phyloP scores from a whole-genome alignment of 2,329 filamentous ascomycete genomes.

The Paraphaeosphaeria sporulosa region DNA sequence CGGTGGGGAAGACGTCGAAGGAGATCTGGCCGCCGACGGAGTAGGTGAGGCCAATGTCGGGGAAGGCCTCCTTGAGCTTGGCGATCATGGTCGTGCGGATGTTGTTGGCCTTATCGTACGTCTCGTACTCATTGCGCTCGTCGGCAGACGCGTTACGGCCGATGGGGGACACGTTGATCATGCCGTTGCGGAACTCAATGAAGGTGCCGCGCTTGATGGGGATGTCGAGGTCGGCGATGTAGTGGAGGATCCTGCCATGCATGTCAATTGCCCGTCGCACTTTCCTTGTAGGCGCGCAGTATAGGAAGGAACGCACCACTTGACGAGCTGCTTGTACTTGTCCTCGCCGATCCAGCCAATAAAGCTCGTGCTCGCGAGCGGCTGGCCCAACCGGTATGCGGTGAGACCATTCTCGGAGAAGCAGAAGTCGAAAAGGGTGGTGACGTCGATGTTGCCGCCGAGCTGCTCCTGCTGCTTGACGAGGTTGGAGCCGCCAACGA shows the following conservation, averaged over 20 bases:
- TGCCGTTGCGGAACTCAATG: slow-evolving; percentile 88
- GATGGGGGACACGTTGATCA: slow-evolving; percentile 85
- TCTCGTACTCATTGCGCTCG: slow-evolving; percentile 84
- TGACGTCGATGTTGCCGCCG: slow-evolving; percentile 73
- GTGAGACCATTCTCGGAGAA: slow-evolving; percentile 97
- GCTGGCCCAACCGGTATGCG: slow-evolving; percentile 82
- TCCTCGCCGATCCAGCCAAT: slow-evolving; percentile 91
- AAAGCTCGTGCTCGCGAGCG: slow-evolving; percentile 82
- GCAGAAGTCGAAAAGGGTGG: slow-evolving; percentile 92
- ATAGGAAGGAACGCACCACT: slow-evolving; percentile 52
- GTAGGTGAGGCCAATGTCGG: slow-evolving; percentile 85
- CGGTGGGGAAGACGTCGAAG: slow-evolving; percentile 95
- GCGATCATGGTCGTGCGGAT: slow-evolving; percentile 80
- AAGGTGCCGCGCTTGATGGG: slow-evolving; percentile 86
- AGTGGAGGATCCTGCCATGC: slow-evolving; percentile 67
- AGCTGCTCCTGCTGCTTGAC: slow-evolving; percentile 96
- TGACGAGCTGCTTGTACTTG: slow-evolving; percentile 79
- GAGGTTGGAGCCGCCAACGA: slow-evolving; percentile 91
- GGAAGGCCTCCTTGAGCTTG: slow-evolving; percentile 80
- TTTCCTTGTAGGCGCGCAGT: not conserved
- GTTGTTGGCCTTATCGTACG: slow-evolving; percentile 79
- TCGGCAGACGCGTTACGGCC: slow-evolving; percentile 83
- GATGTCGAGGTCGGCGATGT: slow-evolving; percentile 83
- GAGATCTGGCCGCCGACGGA: slow-evolving; percentile 97
- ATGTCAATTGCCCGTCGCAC: slow-evolving; percentile 41